Evolutionary conservation across 805 yeast genomes (phyloP), one percentile per base, ranked within the genome.

Genomic region (Starmerella geochares): DNA sequence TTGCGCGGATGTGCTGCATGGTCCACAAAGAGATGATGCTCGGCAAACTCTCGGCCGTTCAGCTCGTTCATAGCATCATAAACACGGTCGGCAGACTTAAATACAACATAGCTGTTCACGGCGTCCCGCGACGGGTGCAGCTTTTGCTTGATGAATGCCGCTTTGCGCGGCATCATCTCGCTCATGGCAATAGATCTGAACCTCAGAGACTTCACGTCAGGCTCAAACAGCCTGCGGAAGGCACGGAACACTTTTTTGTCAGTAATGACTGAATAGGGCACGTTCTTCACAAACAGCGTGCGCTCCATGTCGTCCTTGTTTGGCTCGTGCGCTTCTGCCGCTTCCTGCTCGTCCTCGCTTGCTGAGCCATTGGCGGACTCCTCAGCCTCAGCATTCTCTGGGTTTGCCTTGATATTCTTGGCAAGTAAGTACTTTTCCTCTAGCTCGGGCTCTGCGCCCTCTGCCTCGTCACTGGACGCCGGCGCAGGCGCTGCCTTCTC

Each of bases 161-260:
- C 87, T 62, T 87, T 90, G 64, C 96, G 77, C 48, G 97, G 97
- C 45, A 87, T 72, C 29, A 83, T 80, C 62, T 87, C 94, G 49
- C 82, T 79, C 56, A 88, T 86, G 2, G 95, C 85, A 57, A 92
- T 82, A 2, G 96, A 87, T 67, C 99, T 77, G 71, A 87, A 92
- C 65, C 99, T 75, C 46, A 87, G 73, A 11, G 95, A 83, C 46
- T 53, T 38, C 37, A 54, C 48, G 20, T 32, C 54, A 19, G 58
- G 58, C 6, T 51, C 47, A 58, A 90, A 83, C n/a, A 75, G 66
- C 54, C 70, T 71, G 64, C 84, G 83, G 67, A 90, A 81, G 47
- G 70, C 65, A 60, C 80, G 83, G 61, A 77, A 77, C 11, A 70
- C 65, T 35, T 70, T 65, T 63, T 85, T 86, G 43, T 78, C 74